Evolutionary conservation across 2,329 filamentous ascomycete genomes (phyloP), one percentile per base, ranked within the genome.

Genomic region (Falciphora oryzae): DNA sequence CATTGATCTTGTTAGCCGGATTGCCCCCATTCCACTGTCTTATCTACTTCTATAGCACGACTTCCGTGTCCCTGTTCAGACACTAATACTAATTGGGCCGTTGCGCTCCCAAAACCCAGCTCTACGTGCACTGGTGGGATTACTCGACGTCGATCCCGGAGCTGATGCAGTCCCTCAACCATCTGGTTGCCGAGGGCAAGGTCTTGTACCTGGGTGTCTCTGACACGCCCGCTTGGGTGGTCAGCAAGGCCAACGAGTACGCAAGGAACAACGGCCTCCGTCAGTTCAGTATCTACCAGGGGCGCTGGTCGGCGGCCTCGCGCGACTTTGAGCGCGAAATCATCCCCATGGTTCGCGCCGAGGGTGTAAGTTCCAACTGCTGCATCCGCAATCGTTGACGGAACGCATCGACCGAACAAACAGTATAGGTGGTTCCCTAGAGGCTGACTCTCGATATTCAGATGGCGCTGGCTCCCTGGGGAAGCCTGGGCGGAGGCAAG

Each of bases 301-400:
- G 88, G 38, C 77, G 74, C 25, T 90, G 86, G 85, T 82, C 76
- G n/a, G 84, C 84, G 14, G 81, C 83, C 0, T 71, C 78, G n/a
- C 83, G 89, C 29, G 89, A 92, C 73, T 84, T 90, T 62, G 87
- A 89, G 76, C 80, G 86, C 29, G 87, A 89, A n/a, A 87, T 89
- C 69, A 80, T 91, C 50, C 86, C 86, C 57, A 90, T 90, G 88
- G 79, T 76, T 56, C 79, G 79, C 53, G 78, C 81, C 35, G 85
- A 89, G 70, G 86, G 87, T 44, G 62, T 63, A 27, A 56, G 62
- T 59, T 35, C 25, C 7, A 18, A n/a, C 18, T 50, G 16, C 32
- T 35, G 14, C 11, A 8, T n/a, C 22, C 18, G 16, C 57, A 13
- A 16, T 13, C 6, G 38, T 18, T 14, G 13, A 18, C 38, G 14